Evolutionary conservation across 2,329 filamentous ascomycete species (phyloP).

Genomic region (Trichothecium sympodiale): DNA sequence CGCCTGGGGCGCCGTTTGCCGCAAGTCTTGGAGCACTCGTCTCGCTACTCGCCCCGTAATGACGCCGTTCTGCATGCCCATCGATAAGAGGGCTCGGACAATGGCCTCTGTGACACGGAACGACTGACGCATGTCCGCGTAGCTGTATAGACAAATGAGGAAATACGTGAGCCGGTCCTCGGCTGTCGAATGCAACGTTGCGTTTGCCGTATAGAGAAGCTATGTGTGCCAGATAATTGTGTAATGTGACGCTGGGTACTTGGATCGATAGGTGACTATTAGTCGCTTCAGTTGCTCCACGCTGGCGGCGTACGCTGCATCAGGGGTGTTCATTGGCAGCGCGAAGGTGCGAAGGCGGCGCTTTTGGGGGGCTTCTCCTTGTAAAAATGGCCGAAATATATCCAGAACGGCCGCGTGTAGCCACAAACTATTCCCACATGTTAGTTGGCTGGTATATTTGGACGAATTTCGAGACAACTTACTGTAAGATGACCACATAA

Average conservation of each 20-base stretch:
- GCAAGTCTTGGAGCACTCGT: constrained; percentile 15
- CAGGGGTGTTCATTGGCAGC: constrained; percentile 14
- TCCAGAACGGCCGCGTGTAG: constrained; percentile 25
- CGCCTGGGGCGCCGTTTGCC: constrained; percentile 6
- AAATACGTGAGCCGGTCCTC: constrained; percentile 22
- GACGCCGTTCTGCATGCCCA: constrained; percentile 20
- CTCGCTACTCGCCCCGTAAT: constrained; percentile 17
- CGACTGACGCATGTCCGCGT: constrained; percentile 20
- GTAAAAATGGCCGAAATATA: constrained; percentile 17
- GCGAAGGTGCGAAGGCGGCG: constrained; percentile 20
- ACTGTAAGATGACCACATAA: constrained; percentile 26
- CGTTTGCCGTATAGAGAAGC: constrained; percentile 26
- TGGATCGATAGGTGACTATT: constrained; percentile 22
- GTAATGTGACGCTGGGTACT: constrained; percentile 19
- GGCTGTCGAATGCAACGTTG: constrained; percentile 16
- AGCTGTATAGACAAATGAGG: constrained; percentile 25
- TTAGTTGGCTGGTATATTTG: too few species aligned
- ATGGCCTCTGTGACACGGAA: constrained; percentile 25
- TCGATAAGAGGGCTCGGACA: constrained; percentile 20
- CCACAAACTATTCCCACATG: constrained; percentile 21
- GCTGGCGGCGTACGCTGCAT: constrained; percentile 20
- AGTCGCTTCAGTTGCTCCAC: constrained; percentile 25
- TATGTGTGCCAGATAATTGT: constrained; percentile 29
- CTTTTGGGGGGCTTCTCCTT: constrained; percentile 2
- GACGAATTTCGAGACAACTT: constrained; percentile 11